Conservation (phyloP, 495 filamentous ascomycete species). For the Thermothielavioides terrestris region DNA sequence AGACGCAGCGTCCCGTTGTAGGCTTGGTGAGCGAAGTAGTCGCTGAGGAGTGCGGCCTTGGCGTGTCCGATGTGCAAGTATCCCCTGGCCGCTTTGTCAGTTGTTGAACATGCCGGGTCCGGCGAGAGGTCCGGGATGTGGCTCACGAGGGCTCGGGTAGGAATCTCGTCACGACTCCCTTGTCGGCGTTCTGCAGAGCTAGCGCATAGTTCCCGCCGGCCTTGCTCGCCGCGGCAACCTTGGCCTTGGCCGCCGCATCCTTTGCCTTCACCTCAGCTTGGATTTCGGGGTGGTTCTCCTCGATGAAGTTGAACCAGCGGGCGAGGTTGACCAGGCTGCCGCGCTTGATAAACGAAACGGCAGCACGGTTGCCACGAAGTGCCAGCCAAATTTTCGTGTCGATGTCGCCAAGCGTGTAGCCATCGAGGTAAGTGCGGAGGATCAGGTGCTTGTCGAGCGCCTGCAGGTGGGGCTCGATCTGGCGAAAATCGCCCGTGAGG, state of each 20-base stretch:
- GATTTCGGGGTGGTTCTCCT: constrained; percentile 66
- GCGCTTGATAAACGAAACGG: constrained; percentile 68
- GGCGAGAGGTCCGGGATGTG: neutral
- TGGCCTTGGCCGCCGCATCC: constrained; percentile 57
- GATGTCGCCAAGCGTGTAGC: constrained; percentile 67
- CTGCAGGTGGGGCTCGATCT: constrained; percentile 63
- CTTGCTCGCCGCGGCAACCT: constrained; percentile 66
- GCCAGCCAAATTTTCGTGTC: constrained; percentile 81
- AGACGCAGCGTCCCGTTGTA: constrained; percentile 77
- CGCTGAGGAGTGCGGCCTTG: constrained; percentile 84
- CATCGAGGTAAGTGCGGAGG: constrained; percentile 77
- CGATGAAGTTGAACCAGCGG: constrained; percentile 84
- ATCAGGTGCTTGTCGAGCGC: constrained; percentile 80
- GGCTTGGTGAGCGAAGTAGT: constrained; percentile 86
- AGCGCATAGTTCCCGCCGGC: constrained; percentile 87
- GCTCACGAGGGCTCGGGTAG: constrained; percentile 88
- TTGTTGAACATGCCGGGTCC: neutral
- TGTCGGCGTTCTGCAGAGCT: constrained; percentile 74
- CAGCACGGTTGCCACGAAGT: constrained; percentile 78
- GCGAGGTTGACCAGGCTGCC: constrained; percentile 67
- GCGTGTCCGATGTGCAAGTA: constrained; percentile 93
- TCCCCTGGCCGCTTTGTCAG: constrained; percentile 35
- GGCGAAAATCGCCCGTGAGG: constrained; percentile 66
- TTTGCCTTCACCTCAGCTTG: constrained; percentile 46
- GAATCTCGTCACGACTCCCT: constrained; percentile 90